Base-by-base conservation (phyloP, 441 rosid genomes). In the Lepidium campestre region DNA sequence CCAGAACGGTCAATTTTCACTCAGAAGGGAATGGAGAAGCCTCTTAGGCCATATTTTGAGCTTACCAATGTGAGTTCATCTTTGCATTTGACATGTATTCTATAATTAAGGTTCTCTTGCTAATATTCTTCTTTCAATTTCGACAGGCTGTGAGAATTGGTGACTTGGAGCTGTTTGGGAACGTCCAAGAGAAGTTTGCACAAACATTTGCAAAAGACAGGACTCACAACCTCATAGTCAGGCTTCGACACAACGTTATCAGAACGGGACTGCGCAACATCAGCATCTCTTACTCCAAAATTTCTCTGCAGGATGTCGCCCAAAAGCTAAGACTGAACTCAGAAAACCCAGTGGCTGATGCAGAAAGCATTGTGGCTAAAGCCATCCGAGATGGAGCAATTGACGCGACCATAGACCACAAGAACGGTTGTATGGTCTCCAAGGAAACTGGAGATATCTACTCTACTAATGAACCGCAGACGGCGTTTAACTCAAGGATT, bases 21-120 rank as follows among this genome's bases (percentile, higher is more conserved):
- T 78, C 91, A 83, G 72, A 83, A 82, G 29, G 85, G 86, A 58
- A 82, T 80, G 84, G 88, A 82, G 37, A 86, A 77, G 66, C 80
- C 85, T 40, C 73, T 86, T 60, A 76, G 76, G 69, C 88, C 86
- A 1, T 82, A 86, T 53, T 82, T 83, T 49, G 88, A 83, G 69
- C 82, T 86, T 35, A 82, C 88, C 67, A 86, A 82, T 75, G 88
- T 80, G 65, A 82, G 86, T 69, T 2, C 3, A 18, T 39, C 20
- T 50, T 12, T 42, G 10, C 13, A 36, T 71, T 7, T 46, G 25
- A 7, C 17, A 54, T 36, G 41, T 36, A 12, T 40, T n/a, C 15
- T 8, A 10, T 20, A 36, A 5, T 36, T 15, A 7, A 8, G 32
- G 23, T 13, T 58, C 34, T 42, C 40, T 6, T 62, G 22, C 34